Conservation (phyloP, 108 stramenopile genomes). For the Chaetoceros tenuissimus region DNA sequence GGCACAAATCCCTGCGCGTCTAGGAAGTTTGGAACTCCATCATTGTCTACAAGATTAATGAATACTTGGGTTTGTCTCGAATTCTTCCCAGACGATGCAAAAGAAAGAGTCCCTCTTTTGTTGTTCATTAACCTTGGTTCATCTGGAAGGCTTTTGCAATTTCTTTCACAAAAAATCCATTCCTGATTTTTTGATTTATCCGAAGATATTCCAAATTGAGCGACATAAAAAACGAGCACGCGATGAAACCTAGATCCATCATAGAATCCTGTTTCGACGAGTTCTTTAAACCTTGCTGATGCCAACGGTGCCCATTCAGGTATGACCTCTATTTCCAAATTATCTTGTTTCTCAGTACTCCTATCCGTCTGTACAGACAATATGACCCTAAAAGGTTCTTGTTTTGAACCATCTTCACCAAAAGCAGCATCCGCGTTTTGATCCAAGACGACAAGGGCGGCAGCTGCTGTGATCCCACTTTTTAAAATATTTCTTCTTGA, state of each 20-base stretch:
- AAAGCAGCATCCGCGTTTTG: no score
- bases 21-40: conserved; percentile 26
- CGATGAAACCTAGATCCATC: conserved; percentile 40
- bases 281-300: conserved; percentile 30
- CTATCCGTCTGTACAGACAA: no score
- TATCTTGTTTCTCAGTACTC: no score
- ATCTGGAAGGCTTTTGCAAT: conserved; percentile 19
- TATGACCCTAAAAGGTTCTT: no score
- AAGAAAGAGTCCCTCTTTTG: conserved; percentile 37
- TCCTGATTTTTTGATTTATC: conserved; percentile 21
- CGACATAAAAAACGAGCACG: conserved; percentile 42
- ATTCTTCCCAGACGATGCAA: conserved; percentile 40
- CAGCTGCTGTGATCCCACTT: no score
- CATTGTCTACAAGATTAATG: conserved; percentile 49
- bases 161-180: conserved; percentile 21
- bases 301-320: conserved; percentile 35
- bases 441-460: no score
- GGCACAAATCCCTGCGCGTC: conserved; percentile 28
- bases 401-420: no score
- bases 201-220: conserved; percentile 50
- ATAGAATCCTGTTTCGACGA: conserved; percentile 30
- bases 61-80: conserved; percentile 47
- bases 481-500: no score
- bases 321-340: conserved; percentile 21
- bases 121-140: conserved; percentile 39